Evolutionary conservation across 164 flowering plant species (phyloP), one percentile per base, ranked within the genome.

Genomic region (Platanus orientalis): DNA sequence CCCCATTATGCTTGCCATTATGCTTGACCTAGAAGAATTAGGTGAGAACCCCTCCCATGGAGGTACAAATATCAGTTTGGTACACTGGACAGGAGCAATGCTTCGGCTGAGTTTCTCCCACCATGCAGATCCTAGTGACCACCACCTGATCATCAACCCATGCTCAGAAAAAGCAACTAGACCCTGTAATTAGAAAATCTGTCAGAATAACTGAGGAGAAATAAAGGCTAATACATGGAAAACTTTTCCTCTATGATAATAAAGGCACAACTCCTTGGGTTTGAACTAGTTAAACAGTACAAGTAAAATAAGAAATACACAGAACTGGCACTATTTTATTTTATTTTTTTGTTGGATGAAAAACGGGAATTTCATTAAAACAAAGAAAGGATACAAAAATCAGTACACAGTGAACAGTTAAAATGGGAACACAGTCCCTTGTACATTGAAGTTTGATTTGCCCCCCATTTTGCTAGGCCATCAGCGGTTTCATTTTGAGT

Each of bases 31-130:
- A 40, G 86, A 83, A 70, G 93, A 75, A 71, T 76, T 89, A 58
- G 97, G 89, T 39, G 97, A 94, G 67, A 91, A 88, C 60, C 93
- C 97, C 44, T 94, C 99, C 93, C 96, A 91, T 3, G 97, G 99
- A 58, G 99, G 99, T 71, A 88, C 87, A 71, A 94, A 85, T 60
- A 94, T 94, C 25, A 94, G 68, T 74, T 94, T 91, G 62, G 96
- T 94, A 78, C 94, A 94, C 48, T 91, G 96, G 6, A 88, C 87
- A 68, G 97, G 96, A 66, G 73, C 81, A 21, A 80, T 67, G 67
- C 72, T 94, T 53, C 96, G 78, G 71, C 87, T 88, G 60, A 94
- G 86, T 73, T 88, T 94, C 78, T 94, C 99, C 97, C 97, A 94
- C 97, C 97, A 91, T 24, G 73, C 92, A 67, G 93, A 83, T 81